Conservation (phyloP, 176 grass and related monocot genomes). For the Bromus sterilis region DNA sequence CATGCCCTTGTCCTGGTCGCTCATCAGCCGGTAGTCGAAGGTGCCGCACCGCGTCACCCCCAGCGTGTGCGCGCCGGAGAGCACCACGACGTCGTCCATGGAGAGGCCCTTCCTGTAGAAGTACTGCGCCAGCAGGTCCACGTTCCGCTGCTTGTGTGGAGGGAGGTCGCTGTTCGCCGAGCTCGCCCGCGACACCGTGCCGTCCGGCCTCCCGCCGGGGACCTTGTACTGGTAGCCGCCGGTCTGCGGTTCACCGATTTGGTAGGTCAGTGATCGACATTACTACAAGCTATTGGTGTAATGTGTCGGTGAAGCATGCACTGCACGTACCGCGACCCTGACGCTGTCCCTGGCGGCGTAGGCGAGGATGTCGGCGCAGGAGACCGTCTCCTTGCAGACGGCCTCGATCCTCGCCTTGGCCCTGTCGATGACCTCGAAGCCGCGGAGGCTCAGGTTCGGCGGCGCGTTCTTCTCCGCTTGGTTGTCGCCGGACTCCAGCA, state of each 20-base stretch:
- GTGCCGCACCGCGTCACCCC: conserved; percentile 16
- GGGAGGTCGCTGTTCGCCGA: conserved; percentile 22
- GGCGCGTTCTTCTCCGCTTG: conserved; percentile 36
- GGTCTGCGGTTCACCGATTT: too few relatives aligned
- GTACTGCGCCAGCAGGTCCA: conserved; percentile 22
- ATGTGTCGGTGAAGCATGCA: not conserved
- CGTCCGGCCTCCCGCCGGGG: conserved; percentile 43
- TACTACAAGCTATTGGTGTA: not conserved
- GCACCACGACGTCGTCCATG: conserved; percentile 53
- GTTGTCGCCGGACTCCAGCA: conserved; percentile 9
- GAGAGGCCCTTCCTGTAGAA: conserved; percentile 35
- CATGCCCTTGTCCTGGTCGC: conserved; percentile 27
- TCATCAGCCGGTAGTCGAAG: conserved; percentile 22
- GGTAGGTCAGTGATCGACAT: not conserved
- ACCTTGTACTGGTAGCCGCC: conserved; percentile 40
- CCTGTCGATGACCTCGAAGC: conserved; percentile 12
- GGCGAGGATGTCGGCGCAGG: conserved; percentile 32
- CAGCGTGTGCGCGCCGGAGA: conserved; percentile 45
- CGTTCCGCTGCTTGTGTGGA: conserved; percentile 4
- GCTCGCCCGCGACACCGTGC: conserved; percentile 35
- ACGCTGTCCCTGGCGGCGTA: conserved; percentile 51
- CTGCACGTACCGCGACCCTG: conserved; percentile 4
- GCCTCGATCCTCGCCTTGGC: conserved; percentile 21
- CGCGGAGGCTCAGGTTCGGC: conserved; percentile 28
- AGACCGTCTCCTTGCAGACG: conserved; percentile 8